Percentiles rank a stretch among this genome's conserved stretches.
Conservation (phyloP, 495 filamentous ascomycete species). For the Pyronema omphalodes region DNA sequence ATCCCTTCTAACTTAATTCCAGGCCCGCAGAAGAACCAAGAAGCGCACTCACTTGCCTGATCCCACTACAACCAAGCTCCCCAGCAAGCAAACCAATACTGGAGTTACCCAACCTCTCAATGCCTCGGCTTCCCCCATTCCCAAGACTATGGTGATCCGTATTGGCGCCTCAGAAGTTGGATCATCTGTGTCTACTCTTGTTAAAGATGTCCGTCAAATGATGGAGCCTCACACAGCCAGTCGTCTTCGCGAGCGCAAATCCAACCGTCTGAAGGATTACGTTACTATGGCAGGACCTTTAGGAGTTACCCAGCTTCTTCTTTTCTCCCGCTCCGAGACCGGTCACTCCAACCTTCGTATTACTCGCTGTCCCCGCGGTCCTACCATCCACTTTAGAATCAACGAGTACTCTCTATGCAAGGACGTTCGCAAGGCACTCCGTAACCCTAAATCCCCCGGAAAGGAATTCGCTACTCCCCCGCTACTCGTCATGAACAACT, state of each 20-base stretch:
- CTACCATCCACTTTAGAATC: conserved; percentile 87
- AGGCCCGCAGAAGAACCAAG: conserved; percentile 65
- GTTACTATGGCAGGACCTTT: conserved; percentile 89
- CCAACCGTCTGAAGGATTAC: conserved; percentile 81
- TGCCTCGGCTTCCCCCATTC: conserved; percentile 39
- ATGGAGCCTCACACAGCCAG: conserved; percentile 92
- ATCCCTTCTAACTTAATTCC: not conserved
- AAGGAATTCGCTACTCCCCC: conserved; percentile 72
- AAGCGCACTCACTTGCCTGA: conserved; percentile 59
- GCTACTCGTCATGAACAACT: conserved; percentile 96
- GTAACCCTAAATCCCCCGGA: conserved; percentile 59
- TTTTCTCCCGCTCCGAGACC: conserved; percentile 63
- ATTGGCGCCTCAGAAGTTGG: conserved; percentile 90
- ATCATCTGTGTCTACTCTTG: conserved; percentile 75
- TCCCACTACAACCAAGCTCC: conserved; percentile 43
- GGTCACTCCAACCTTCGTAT: conserved; percentile 89
- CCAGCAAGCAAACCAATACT: conserved; percentile 22
- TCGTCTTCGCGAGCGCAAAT: conserved; percentile 70
- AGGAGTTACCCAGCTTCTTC: conserved; percentile 80
- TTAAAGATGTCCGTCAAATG: conserved; percentile 74
- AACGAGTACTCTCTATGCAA: conserved; percentile 89
- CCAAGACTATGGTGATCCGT: conserved; percentile 96
- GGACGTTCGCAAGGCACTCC: conserved; percentile 63
- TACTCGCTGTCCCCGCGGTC: conserved; percentile 72
- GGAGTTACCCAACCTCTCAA: conserved; percentile 26